phyloP scores from a whole-genome alignment of 129 eudicot species.

The Smallanthus sonchifolius region DNA sequence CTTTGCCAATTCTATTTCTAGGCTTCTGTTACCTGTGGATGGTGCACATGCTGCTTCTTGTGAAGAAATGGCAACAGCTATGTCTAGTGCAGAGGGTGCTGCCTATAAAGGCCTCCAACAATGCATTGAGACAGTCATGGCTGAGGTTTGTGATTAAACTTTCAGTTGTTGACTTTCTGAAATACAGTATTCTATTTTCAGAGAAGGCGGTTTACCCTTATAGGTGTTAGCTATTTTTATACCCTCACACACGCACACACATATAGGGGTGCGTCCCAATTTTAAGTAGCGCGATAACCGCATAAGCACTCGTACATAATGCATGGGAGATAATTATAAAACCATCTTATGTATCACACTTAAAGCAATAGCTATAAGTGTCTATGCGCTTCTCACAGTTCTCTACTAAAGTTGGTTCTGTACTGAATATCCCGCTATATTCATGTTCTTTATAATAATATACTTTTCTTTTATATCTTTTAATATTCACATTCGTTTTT shows the following conservation, averaged over 20 bases:
- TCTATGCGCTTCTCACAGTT: too few relatives aligned
- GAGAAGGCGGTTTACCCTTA: neutral
- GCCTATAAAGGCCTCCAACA: conserved; percentile 99
- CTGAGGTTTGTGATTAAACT: conserved; percentile 59
- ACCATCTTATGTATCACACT: too few relatives aligned
- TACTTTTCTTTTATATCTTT: neutral
- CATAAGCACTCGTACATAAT: too few relatives aligned
- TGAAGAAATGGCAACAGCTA: conserved; percentile 95
- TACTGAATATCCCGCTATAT: neutral
- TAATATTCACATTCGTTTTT: neutral
- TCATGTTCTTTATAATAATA: neutral
- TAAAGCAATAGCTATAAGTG: too few relatives aligned
- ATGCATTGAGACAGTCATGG: conserved; percentile 97
- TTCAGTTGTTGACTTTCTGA: conserved; percentile 8
- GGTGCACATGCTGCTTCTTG: conserved; percentile 98
- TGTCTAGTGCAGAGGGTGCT: conserved; percentile 94
- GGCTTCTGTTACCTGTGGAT: conserved; percentile 91
- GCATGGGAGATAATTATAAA: too few relatives aligned
- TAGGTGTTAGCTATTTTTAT: neutral
- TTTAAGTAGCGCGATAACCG: too few relatives aligned
- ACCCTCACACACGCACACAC: too few relatives aligned
- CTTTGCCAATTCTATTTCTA: conserved; percentile 84
- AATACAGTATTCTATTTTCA: neutral
- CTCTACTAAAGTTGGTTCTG: too few relatives aligned
- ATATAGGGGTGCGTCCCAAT: neutral